phyloP scores from a whole-genome alignment of 2,329 filamentous ascomycete species.

The Pseudopyrenochaeta lycopersici region DNA sequence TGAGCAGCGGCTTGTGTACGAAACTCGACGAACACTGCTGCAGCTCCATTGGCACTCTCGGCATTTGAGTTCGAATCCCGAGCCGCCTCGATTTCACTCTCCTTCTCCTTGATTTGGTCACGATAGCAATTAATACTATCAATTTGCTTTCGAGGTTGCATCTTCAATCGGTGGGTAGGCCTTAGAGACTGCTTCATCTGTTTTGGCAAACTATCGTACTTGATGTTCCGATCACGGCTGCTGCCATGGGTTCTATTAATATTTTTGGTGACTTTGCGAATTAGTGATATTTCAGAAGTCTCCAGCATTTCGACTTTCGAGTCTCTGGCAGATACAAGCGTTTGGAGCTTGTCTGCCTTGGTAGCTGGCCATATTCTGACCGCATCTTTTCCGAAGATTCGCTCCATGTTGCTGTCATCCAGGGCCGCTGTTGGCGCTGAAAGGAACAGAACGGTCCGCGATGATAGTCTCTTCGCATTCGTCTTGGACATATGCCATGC shows the following conservation, averaged over 20 bases:
- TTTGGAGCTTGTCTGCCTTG: constrained; percentile 78
- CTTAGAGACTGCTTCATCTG: constrained; percentile 71
- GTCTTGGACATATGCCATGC: constrained; percentile 87
- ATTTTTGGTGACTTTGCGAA: constrained; percentile 78
- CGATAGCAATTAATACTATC: constrained; percentile 95
- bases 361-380: constrained; percentile 85
- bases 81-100: constrained; percentile 73
- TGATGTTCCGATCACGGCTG: constrained; percentile 56
- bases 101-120: constrained; percentile 76
- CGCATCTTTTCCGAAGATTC: constrained; percentile 82
- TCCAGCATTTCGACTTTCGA: constrained; percentile 84
- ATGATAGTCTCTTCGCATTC: constrained; percentile 86
- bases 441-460: constrained; percentile 88
- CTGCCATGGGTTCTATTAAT: constrained; percentile 71
- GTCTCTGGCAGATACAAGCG: constrained; percentile 83
- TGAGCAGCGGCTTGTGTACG: constrained; percentile 83
- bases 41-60: constrained; percentile 66
- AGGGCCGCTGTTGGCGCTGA: constrained; percentile 83
- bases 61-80: constrained; percentile 72
- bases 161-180: constrained; percentile 48
- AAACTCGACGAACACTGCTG: constrained; percentile 92
- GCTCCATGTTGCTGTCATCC: constrained; percentile 77
- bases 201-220: constrained; percentile 59
- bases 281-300: constrained; percentile 83
- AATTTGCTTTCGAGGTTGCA: constrained; percentile 78